phyloP scores from a whole-genome alignment of 2,329 filamentous ascomycete genomes.

The Hypoxylon sp. region DNA sequence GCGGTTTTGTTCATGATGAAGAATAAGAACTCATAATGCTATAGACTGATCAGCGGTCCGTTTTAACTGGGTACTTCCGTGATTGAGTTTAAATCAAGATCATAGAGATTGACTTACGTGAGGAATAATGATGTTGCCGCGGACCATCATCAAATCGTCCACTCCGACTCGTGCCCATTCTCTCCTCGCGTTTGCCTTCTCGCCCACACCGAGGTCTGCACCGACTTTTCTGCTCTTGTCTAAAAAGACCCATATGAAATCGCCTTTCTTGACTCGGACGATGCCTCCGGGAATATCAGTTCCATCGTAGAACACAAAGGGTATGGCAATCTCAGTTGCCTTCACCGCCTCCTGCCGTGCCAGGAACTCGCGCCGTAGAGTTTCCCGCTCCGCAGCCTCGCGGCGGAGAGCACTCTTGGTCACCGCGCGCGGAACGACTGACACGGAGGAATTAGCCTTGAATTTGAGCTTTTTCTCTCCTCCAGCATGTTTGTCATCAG shows the following conservation, averaged over 20 bases:
- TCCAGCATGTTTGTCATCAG: slow-evolving; percentile 13
- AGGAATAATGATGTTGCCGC: slow-evolving; percentile 90
- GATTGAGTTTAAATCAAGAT: slow-evolving; percentile 1
- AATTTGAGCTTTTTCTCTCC: slow-evolving; percentile 61
- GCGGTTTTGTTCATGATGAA: slow-evolving; percentile 90
- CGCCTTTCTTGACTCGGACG: slow-evolving; percentile 91
- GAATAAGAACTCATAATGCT: slow-evolving; percentile 98
- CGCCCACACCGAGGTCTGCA: slow-evolving; percentile 81
- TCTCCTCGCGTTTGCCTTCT: slow-evolving; percentile 73
- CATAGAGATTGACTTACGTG: slow-evolving; percentile 73
- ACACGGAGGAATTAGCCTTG: slow-evolving; percentile 70
- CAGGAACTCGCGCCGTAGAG: slow-evolving; percentile 82
- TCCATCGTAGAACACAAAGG: slow-evolving; percentile 97
- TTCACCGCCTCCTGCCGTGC: slow-evolving; percentile 87
- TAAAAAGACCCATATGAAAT: slow-evolving; percentile 91
- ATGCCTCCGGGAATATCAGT: slow-evolving; percentile 87
- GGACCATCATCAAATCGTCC: slow-evolving; percentile 93
- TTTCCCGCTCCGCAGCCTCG: slow-evolving; percentile 80
- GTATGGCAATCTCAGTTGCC: slow-evolving; percentile 87
- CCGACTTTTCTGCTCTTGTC: slow-evolving; percentile 93
- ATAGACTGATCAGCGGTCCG: slow-evolving; percentile 40
- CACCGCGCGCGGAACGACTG: slow-evolving; percentile 73
- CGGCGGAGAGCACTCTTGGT: slow-evolving; percentile 80
- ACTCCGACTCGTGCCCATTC: slow-evolving; percentile 96
- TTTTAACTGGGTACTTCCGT: slow-evolving; percentile 11